Conservation (phyloP, 2,329 filamentous ascomycete species). For the Fusarium sp. region DNA sequence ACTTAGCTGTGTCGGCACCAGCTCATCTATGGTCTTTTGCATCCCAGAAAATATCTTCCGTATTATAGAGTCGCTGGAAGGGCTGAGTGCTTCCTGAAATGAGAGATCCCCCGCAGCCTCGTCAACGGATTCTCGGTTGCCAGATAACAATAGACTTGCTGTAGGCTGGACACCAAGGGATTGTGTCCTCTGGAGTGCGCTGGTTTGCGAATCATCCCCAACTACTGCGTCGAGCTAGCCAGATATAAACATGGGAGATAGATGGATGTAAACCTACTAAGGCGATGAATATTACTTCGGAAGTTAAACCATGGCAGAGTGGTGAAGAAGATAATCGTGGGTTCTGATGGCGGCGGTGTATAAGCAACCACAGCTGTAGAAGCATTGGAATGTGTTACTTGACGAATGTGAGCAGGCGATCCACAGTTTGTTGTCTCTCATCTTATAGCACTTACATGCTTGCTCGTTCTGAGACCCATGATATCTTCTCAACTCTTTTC, state of each 20-base stretch:
- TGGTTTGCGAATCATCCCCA: neutral
- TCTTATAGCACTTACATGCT: accelerated
- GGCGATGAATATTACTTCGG: accelerated
- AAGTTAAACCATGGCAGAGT: neutral
- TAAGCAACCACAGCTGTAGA: neutral
- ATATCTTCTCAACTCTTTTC: neutral
- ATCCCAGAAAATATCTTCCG: accelerated
- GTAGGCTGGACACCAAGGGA: neutral
- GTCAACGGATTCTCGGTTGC: neutral
- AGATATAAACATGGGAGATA: accelerated
- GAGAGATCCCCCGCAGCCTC: accelerated
- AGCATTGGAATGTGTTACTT: accelerated
- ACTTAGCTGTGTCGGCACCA: accelerated
- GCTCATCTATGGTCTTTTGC: accelerated
- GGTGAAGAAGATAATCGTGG: accelerated
- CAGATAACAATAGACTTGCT: neutral
- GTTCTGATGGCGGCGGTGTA: neutral
- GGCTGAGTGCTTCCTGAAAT: accelerated
- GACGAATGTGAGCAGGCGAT: neutral
- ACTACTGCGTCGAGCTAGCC: neutral
- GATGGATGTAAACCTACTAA: accelerated
- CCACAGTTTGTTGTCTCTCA: accelerated
- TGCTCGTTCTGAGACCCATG: accelerated
- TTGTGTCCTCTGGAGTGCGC: neutral
- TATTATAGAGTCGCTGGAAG: accelerated